Percentiles rank a stretch among this genome's conserved stretches.
Conservation (phyloP, 1,284 basidiomycete species). For the Pseudozyma tsukubaensis region DNA sequence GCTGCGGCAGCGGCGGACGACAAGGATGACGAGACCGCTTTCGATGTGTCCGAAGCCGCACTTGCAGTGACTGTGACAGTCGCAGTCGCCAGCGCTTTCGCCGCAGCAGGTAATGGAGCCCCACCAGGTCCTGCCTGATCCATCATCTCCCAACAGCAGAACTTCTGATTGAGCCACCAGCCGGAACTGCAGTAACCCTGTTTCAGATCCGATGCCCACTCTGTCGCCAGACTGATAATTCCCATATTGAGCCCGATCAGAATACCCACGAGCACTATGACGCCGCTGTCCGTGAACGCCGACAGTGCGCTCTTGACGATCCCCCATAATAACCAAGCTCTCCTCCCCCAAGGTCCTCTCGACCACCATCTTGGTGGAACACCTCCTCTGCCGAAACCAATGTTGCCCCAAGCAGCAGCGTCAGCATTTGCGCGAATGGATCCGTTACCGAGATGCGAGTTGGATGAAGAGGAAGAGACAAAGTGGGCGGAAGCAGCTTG, state of each 20-base stretch:
- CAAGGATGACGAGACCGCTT: slow-evolving; percentile 6
- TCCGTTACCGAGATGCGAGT: slow-evolving; percentile 51
- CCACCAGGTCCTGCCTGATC: slow-evolving; percentile 62
- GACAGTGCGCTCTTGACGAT: slow-evolving; percentile 48
- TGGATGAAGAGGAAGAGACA: slow-evolving; percentile 40
- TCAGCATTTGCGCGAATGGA: slow-evolving; percentile 31
- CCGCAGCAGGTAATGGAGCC: slow-evolving; percentile 45
- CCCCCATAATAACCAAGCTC: slow-evolving; percentile 52
- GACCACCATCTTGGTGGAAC: slow-evolving; percentile 57
- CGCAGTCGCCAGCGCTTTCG: slow-evolving; percentile 37
- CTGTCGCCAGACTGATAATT: slow-evolving; percentile 93
- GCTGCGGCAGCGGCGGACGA: slow-evolving; percentile 12
- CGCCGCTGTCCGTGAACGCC: slow-evolving; percentile 61
- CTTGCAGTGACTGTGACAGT: slow-evolving; percentile 39
- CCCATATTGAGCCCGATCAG: slow-evolving; percentile 93
- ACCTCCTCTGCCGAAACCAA: slow-evolving; percentile 36
- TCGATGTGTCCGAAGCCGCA: slow-evolving; percentile 4
- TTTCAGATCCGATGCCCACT: slow-evolving; percentile 97
- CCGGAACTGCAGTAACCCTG: slow-evolving; percentile 95
- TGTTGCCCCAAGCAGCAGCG: slow-evolving; percentile 36
- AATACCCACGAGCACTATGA: slow-evolving; percentile 73
- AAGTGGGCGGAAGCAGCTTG: slow-evolving; percentile 47
- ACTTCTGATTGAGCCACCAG: slow-evolving; percentile 98
- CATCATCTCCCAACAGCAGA: slow-evolving; percentile 89
- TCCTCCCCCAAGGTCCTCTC: slow-evolving; percentile 32